These are phyloP conservation scores for Ormosia semicastrata DNA, from an alignment of 306 rosid species.

Conservation along the genomic window DNA sequence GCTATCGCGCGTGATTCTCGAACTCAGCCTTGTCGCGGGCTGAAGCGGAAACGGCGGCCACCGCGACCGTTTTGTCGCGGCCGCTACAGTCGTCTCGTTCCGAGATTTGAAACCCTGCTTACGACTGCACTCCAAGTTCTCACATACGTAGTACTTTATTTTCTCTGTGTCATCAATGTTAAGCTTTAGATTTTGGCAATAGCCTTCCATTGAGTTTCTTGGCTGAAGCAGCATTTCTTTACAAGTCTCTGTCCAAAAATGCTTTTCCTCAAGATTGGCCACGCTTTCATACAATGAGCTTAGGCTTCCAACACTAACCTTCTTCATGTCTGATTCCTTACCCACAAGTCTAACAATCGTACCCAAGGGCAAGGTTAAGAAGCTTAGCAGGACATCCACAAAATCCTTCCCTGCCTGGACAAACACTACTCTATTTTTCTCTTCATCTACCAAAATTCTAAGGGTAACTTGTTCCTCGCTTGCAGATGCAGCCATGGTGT, in stretches of 20 bases:
- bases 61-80: too few species aligned
- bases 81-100: too few species aligned
- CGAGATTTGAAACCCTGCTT: too few species aligned
- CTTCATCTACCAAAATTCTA: conserved; percentile 13
- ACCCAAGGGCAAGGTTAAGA: conserved; percentile 29
- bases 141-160: background rate
- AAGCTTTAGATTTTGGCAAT: background rate
- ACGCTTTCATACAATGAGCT: background rate
- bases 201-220: background rate
- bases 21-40: too few species aligned
- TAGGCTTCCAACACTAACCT: background rate
- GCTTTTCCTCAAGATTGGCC: background rate
- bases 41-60: too few species aligned
- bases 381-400: background rate
- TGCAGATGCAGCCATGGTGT: background rate
- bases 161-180: background rate
- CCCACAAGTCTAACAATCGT: background rate
- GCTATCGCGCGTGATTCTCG: too few species aligned
- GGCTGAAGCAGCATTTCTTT: background rate
- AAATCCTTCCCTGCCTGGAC: conserved; percentile 28
- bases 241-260: background rate
- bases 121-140: background rate
- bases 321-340: background rate
- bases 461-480: background rate
- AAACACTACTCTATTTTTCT: background rate